Percentiles rank a stretch among this genome's conserved stretches.
Evolutionary conservation across 2,329 filamentous ascomycete species (phyloP).

Genomic region (Chaetomium sp.): DNA sequence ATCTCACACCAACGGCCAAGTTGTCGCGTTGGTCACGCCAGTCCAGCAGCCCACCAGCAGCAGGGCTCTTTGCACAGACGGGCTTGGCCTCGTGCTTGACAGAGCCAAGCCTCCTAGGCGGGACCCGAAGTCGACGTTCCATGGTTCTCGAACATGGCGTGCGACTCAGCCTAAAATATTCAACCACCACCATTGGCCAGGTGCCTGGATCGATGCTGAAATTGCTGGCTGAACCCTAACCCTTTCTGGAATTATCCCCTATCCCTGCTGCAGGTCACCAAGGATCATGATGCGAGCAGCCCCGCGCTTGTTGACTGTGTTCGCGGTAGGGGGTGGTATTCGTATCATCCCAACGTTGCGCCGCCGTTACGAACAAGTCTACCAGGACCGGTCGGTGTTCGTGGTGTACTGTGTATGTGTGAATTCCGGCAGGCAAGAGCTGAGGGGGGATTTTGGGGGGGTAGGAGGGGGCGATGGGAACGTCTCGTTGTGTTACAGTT

Average conservation of each 20-base stretch:
- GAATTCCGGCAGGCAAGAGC: background rate
- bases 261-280: background rate
- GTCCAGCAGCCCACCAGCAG: background rate
- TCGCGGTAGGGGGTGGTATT: background rate
- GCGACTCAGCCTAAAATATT: slow-evolving; percentile 6
- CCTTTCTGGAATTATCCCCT: slow-evolving; percentile 10
- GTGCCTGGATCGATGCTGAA: background rate
- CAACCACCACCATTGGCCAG: background rate
- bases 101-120: background rate
- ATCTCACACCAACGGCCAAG: background rate
- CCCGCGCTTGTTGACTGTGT: background rate
- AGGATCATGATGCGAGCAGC: background rate
- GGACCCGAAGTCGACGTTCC: slow-evolving; percentile 2
- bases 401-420: background rate
- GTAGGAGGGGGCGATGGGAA: background rate
- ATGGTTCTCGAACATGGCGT: slow-evolving; percentile 16
- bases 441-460: background rate
- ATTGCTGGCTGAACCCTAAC: slow-evolving; percentile 18
- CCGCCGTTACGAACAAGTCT: background rate
- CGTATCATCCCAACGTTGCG: background rate
- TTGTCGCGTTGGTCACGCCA: no score
- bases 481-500: background rate
- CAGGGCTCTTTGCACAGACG: slow-evolving; percentile 3
- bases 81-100: slow-evolving; percentile 8
- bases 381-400: background rate